Percentiles rank a stretch among this genome's conserved stretches.
phyloP scores from a whole-genome alignment of 139 green algal species.

The Chlamydomonas incerta region DNA sequence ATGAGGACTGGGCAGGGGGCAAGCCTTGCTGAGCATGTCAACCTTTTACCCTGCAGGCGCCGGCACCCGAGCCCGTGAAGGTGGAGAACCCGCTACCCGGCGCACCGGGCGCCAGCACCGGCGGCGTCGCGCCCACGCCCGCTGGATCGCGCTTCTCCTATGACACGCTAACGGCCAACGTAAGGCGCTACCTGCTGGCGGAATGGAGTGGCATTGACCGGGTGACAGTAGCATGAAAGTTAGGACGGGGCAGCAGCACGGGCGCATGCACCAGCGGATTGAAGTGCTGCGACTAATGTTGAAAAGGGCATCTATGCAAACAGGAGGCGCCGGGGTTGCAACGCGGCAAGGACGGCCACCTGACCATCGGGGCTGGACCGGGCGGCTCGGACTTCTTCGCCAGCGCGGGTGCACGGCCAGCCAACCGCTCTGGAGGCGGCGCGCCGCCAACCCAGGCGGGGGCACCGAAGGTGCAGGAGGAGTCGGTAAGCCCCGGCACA shows the following conservation, averaged over 20 bases:
- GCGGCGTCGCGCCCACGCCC: neutral
- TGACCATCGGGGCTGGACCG: constrained; percentile 63
- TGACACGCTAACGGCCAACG: constrained; percentile 58
- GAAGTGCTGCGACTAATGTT: no score
- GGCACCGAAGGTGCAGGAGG: constrained; percentile 18
- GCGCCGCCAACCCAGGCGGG: constrained; percentile 22
- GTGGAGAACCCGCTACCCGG: constrained; percentile 42
- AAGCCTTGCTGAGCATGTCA: neutral
- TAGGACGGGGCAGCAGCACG: no score
- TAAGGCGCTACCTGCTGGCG: no score
- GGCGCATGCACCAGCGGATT: no score
- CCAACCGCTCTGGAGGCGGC: neutral
- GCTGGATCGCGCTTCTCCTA: constrained; percentile 76
- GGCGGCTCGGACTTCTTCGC: constrained; percentile 41
- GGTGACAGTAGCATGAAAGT: no score
- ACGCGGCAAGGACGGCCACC: constrained; percentile 89
- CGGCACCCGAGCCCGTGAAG: constrained; percentile 52
- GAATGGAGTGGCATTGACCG: no score
- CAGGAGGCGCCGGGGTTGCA: constrained; percentile 42
- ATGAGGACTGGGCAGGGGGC: no score
- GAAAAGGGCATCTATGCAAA: no score
- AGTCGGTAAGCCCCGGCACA: neutral
- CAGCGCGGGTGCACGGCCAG: neutral
- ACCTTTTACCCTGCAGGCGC: constrained; percentile 24
- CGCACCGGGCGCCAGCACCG: neutral